Percentiles rank a stretch among this genome's conserved stretches.
phyloP scores from a whole-genome alignment of 768 basidiomycete species.

The Rhizopogon roseolus region DNA sequence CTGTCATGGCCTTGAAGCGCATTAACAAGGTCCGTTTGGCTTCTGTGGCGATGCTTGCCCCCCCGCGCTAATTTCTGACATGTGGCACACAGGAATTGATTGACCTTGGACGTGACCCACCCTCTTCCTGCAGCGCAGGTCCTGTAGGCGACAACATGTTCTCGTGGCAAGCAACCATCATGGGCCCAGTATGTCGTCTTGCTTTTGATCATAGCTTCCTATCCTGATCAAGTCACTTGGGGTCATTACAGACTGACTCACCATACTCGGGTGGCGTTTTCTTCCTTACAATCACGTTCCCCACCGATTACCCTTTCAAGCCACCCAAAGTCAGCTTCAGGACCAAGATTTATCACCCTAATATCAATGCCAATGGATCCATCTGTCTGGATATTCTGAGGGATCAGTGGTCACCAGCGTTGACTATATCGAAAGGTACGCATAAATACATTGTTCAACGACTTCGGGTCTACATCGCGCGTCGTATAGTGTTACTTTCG shows the following conservation, averaged over 20 bases:
- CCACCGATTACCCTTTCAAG: slow-evolving; percentile 99
- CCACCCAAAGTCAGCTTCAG: slow-evolving; percentile 99
- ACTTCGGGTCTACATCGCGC: not conserved
- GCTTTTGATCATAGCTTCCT: not conserved
- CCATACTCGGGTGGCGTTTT: slow-evolving; percentile 99
- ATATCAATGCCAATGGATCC: slow-evolving; percentile 99
- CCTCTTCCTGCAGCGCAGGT: slow-evolving; percentile 98
- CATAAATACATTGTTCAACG: not conserved
- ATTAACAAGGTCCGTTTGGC: slow-evolving; percentile 84
- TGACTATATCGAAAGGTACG: slow-evolving; percentile 98
- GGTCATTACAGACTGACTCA: slow-evolving; percentile 73
- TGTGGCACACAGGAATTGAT: slow-evolving; percentile 75
- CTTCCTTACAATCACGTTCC: slow-evolving; percentile 93
- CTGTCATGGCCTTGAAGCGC: slow-evolving; percentile 91
- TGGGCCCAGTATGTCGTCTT: slow-evolving; percentile 82
- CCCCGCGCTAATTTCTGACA: slow-evolving; percentile 6
- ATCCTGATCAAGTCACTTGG: slow-evolving; percentile 17
- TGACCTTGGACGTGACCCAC: slow-evolving; percentile 99
- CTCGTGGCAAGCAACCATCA: slow-evolving; percentile 99
- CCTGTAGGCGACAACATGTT: slow-evolving; percentile 98
- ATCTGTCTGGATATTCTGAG: slow-evolving; percentile 98
- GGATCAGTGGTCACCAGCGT: slow-evolving; percentile 98
- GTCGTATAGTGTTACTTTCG: slow-evolving; percentile 75
- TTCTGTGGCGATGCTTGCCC: slow-evolving; percentile 16
- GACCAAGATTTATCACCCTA: slow-evolving; percentile 99